Evolutionary conservation across 1,284 basidiomycete genomes (phyloP).

Genomic region (Amylostereum areolatum): DNA sequence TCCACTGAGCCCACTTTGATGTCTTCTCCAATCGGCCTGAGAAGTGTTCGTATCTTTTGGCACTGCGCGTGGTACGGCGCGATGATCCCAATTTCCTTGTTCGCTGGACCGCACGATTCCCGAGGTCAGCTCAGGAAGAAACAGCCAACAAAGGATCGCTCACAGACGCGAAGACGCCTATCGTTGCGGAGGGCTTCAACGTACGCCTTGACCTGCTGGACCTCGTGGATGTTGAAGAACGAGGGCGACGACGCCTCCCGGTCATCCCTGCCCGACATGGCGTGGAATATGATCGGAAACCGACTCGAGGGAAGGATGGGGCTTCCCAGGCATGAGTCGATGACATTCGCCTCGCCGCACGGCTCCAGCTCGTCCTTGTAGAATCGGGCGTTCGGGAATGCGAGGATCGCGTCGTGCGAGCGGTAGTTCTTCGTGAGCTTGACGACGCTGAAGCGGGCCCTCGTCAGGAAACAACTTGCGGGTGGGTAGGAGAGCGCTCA

Average conservation of each 20-base stretch:
- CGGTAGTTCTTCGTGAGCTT: slow-evolving; percentile 58
- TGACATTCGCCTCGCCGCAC: slow-evolving; percentile 30
- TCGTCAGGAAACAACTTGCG: no score
- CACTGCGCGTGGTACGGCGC: slow-evolving; percentile 58
- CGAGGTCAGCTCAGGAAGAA: background rate
- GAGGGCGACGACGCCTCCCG: slow-evolving; percentile 59
- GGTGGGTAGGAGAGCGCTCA: slow-evolving; percentile 18
- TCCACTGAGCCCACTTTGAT: slow-evolving; percentile 62
- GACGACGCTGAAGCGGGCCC: slow-evolving; percentile 37
- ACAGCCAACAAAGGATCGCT: slow-evolving; percentile 15
- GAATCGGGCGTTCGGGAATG: slow-evolving; percentile 51
- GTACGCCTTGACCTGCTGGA: slow-evolving; percentile 47
- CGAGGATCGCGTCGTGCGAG: slow-evolving; percentile 48
- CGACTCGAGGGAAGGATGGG: slow-evolving; percentile 31
- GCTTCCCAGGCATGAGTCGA: slow-evolving; percentile 17
- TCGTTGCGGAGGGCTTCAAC: slow-evolving; percentile 26
- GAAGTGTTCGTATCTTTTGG: slow-evolving; percentile 36
- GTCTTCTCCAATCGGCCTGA: slow-evolving; percentile 21
- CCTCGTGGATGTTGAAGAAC: slow-evolving; percentile 60
- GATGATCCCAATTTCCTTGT: slow-evolving; percentile 54
- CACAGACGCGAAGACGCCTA: slow-evolving; percentile 32
- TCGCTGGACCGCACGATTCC: slow-evolving; percentile 21
- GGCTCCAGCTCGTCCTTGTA: slow-evolving; percentile 47
- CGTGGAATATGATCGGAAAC: slow-evolving; percentile 59
- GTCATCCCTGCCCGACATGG: slow-evolving; percentile 51